Evolutionary conservation across 179 eudicot genomes (phyloP).

Genomic region (Amaranthus tricolor): DNA sequence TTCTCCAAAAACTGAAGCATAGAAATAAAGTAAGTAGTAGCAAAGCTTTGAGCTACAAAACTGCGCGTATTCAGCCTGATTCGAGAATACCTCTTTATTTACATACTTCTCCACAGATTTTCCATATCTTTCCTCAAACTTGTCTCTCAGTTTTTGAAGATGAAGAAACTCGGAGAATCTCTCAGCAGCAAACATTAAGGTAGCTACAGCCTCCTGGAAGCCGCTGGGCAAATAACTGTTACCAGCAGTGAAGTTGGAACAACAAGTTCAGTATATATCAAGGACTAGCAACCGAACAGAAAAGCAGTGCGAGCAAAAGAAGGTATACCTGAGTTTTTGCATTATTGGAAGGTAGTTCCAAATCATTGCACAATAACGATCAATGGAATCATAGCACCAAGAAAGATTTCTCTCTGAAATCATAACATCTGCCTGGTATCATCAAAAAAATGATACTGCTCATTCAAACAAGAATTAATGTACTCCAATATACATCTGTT

Average conservation of each 20-base stretch:
- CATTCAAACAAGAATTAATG: too few species aligned
- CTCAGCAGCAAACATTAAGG: slow-evolving; percentile 91
- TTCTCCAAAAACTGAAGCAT: slow-evolving; percentile 61
- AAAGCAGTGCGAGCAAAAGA: not conserved
- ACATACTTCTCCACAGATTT: slow-evolving; percentile 63
- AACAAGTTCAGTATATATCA: not conserved
- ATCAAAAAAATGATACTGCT: too few species aligned
- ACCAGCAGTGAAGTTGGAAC: slow-evolving; percentile 11
- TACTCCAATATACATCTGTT: too few species aligned
- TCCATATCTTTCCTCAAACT: slow-evolving; percentile 77
- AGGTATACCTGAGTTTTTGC: not conserved
- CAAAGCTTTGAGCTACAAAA: slow-evolving; percentile 11
- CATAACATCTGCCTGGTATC: too few species aligned
- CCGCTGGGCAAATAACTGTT: slow-evolving; percentile 84
- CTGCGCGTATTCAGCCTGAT: not conserved
- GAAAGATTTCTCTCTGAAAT: too few species aligned
- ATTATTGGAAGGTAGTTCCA: too few species aligned
- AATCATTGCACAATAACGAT: too few species aligned
- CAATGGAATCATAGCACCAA: too few species aligned
- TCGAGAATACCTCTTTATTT: slow-evolving; percentile 52
- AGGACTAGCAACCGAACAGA: not conserved
- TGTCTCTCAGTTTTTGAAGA: slow-evolving; percentile 73
- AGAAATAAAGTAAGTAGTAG: slow-evolving; percentile 24
- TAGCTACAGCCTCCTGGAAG: slow-evolving; percentile 78
- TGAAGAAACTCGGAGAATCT: slow-evolving; percentile 91